Evolutionary conservation across 2,329 filamentous ascomycete genomes (phyloP).

Genomic region (Verticillium zaregamsianum): DNA sequence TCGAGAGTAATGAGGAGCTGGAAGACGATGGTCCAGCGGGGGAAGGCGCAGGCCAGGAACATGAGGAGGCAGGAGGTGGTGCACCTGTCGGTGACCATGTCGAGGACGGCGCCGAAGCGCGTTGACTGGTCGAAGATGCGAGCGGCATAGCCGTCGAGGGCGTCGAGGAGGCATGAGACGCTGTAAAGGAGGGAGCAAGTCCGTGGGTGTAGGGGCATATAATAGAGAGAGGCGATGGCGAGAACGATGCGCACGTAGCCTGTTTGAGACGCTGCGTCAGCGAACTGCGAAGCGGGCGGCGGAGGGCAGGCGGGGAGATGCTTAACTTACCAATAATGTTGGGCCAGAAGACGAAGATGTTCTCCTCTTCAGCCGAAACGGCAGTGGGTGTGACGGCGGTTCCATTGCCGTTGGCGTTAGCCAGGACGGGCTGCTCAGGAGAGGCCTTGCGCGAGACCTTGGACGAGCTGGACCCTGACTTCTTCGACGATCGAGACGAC

Average conservation of each 20-base stretch:
- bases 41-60: slow-evolving; percentile 91
- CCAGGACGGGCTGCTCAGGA: not conserved
- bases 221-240: slow-evolving; percentile 89
- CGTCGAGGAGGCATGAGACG: slow-evolving; percentile 91
- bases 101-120: slow-evolving; percentile 90
- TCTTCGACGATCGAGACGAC: not conserved
- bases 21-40: slow-evolving; percentile 90
- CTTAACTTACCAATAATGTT: slow-evolving; percentile 69
- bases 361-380: slow-evolving; percentile 47
- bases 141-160: slow-evolving; percentile 91
- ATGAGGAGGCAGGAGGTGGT: slow-evolving; percentile 93
- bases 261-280: slow-evolving; percentile 24
- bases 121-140: slow-evolving; percentile 79
- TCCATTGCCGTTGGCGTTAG: slow-evolving; percentile 33
- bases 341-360: slow-evolving; percentile 78
- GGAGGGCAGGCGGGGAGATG: not conserved
- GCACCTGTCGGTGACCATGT: slow-evolving; percentile 99
- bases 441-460: slow-evolving; percentile 2
- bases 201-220: slow-evolving; percentile 98
- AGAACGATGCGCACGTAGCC: slow-evolving; percentile 76
- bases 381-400: slow-evolving; percentile 22
- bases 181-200: slow-evolving; percentile 91
- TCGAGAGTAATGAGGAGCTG: slow-evolving; percentile 90
- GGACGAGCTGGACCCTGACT: not conserved
- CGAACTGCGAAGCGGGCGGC: not conserved